Conservation (phyloP, 2,329 filamentous ascomycete species). For the Cladosporium sp. region DNA sequence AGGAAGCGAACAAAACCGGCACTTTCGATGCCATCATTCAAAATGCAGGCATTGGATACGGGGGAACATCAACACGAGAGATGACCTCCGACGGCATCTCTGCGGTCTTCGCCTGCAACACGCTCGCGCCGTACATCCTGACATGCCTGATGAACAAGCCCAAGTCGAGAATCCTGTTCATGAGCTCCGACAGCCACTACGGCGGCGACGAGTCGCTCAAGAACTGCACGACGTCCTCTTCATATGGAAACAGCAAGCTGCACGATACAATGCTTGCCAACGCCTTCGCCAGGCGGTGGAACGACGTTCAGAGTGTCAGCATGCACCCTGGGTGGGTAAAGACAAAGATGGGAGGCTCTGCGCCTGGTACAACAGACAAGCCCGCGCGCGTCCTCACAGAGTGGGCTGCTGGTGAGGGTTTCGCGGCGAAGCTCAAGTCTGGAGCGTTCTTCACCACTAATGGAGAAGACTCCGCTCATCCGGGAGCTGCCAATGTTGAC, state of each 20-base stretch:
- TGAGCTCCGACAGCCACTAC: conserved; percentile 48
- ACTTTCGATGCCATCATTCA: conserved; percentile 51
- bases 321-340: conserved; percentile 41
- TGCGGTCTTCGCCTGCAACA: conserved; percentile 50
- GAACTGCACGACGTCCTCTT: conserved; percentile 35
- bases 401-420: conserved; percentile 39
- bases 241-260: conserved; percentile 52
- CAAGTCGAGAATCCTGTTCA: conserved; percentile 43
- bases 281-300: conserved; percentile 45
- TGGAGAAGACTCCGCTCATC: conserved; percentile 22
- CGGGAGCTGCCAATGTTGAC: conserved; percentile 33
- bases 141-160: conserved; percentile 45
- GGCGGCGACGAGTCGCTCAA: conserved; percentile 39
- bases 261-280: conserved; percentile 51
- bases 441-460: conserved; percentile 26
- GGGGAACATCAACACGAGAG: conserved; percentile 31
- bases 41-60: conserved; percentile 42
- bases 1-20: conserved; percentile 45
- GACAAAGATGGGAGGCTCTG: conserved; percentile 38
- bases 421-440: conserved; percentile 38
- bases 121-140: conserved; percentile 52
- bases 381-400: conserved; percentile 44
- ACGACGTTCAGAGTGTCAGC: conserved; percentile 40
- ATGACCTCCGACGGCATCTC: conserved; percentile 43
- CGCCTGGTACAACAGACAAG: conserved; percentile 43